phyloP scores from a whole-genome alignment of 768 basidiomycete species.

The Lactarius sp. region DNA sequence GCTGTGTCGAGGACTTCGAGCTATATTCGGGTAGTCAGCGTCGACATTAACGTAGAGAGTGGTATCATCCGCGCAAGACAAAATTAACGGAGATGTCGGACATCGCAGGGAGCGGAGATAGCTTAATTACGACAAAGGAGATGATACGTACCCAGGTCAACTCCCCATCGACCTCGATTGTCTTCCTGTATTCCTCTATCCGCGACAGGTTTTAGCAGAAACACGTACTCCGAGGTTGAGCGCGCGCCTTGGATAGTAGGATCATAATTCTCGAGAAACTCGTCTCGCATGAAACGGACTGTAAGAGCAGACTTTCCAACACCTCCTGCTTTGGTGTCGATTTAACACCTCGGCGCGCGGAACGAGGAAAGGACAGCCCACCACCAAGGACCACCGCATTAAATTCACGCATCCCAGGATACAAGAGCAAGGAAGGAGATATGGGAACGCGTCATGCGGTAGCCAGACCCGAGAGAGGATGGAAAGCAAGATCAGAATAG shows the following conservation, averaged over 20 bases:
- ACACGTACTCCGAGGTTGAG: neutral
- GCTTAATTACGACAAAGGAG: slow-evolving; percentile 12
- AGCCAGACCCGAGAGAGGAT: slow-evolving; percentile 12
- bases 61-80: neutral
- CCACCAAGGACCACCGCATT: slow-evolving; percentile 80
- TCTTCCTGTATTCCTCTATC: slow-evolving; percentile 66
- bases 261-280: slow-evolving; percentile 73
- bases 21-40: slow-evolving; percentile 35
- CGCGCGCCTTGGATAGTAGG: slow-evolving; percentile 76
- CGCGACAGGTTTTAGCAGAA: slow-evolving; percentile 2
- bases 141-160: slow-evolving; percentile 48
- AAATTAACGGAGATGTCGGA: neutral
- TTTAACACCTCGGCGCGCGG: neutral
- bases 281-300: slow-evolving; percentile 68
- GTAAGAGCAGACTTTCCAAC: slow-evolving; percentile 87
- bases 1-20: slow-evolving; percentile 81
- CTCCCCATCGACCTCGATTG: slow-evolving; percentile 61
- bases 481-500: neutral
- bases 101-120: slow-evolving; percentile 4
- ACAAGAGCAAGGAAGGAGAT: slow-evolving; percentile 16
- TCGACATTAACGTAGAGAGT: neutral
- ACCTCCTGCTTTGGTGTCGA: slow-evolving; percentile 57
- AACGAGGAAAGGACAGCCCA: slow-evolving; percentile 33
- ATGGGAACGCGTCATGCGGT: slow-evolving; percentile 23
- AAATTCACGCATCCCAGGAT: slow-evolving; percentile 55